Conservation (phyloP, 441 rosid genomes). For the Eruca vesicaria region DNA sequence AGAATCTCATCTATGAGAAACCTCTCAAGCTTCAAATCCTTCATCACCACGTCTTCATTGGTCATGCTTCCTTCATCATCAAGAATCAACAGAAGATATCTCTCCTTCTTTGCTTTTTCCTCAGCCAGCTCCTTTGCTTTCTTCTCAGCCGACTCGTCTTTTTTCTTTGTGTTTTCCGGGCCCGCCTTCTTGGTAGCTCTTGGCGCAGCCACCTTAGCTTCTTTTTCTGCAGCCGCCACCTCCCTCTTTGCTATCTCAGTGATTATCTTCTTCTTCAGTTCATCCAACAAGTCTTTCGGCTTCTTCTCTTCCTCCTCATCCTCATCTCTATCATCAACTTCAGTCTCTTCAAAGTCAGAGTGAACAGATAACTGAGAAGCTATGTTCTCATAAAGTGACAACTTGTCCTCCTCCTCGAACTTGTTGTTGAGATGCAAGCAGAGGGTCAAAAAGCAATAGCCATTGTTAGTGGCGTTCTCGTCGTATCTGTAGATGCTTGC, state of each 20-base stretch:
- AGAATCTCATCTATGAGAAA: not conserved
- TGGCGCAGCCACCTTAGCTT: not conserved
- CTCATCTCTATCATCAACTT: constrained; percentile 35
- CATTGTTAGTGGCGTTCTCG: not conserved
- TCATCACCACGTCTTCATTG: constrained; percentile 1
- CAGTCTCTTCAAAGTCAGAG: constrained; percentile 37
- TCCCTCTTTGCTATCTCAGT: not conserved
- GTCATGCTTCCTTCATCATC: constrained; percentile 35
- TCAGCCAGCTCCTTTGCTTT: not conserved
- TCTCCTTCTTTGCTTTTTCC: not conserved
- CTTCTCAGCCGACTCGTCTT: not conserved
- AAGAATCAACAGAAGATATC: constrained; percentile 26
- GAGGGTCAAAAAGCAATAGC: constrained; percentile 25
- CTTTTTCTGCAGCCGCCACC: not conserved
- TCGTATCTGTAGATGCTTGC: not conserved
- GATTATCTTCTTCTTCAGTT: not conserved
- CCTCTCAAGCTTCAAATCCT: not conserved
- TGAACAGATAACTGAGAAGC: constrained; percentile 43
- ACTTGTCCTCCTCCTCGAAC: not conserved
- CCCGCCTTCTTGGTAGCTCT: not conserved
- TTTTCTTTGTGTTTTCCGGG: not conserved
- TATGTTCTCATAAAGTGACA: constrained; percentile 36
- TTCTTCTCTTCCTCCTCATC: constrained; percentile 27
- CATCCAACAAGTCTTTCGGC: not conserved
- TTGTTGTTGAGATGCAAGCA: constrained; percentile 18